These are phyloP conservation scores for Fusarium sp. DNA, from an alignment of 2,329 filamentous ascomycete genomes.

Conservation along the genomic window DNA sequence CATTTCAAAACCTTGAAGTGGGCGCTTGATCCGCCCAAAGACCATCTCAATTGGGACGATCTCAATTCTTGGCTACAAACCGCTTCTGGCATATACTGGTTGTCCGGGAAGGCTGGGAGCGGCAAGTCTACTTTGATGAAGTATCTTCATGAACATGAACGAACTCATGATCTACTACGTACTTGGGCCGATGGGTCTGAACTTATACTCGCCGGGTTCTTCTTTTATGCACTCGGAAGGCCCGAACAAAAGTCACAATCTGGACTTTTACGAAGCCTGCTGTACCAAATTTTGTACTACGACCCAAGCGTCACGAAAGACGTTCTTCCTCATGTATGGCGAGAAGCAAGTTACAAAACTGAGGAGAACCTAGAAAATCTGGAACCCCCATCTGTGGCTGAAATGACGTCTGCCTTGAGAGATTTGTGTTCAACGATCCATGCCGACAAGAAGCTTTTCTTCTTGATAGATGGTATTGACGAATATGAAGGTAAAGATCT, in stretches of 20 bases:
- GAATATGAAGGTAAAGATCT: not conserved
- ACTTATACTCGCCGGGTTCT: accelerated
- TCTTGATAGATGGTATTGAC: not conserved
- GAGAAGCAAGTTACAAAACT: not conserved
- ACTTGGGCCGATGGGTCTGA: accelerated
- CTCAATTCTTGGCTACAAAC: not conserved
- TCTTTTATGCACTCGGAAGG: not conserved
- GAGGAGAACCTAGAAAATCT: accelerated
- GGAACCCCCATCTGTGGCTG: accelerated
- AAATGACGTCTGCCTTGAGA: not conserved
- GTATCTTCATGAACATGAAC: accelerated
- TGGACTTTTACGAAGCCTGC: not conserved
- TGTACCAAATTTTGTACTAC: not conserved
- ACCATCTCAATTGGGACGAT: not conserved
- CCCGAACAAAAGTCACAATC: not conserved
- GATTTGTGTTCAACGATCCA: accelerated
- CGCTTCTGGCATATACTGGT: not conserved
- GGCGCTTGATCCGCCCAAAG: not conserved
- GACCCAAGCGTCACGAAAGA: not conserved
- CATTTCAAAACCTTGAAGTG: not conserved
- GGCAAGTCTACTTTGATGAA: slow-evolving; percentile 8
- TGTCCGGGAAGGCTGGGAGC: not conserved
- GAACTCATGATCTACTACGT: accelerated
- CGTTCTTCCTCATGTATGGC: not conserved
- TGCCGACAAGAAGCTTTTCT: not conserved